A percentile compares a stretch with the other conserved stretches of the same genome.
phyloP scores from a whole-genome alignment of 2,329 filamentous ascomycete genomes.

The Lachnellula cervina region DNA sequence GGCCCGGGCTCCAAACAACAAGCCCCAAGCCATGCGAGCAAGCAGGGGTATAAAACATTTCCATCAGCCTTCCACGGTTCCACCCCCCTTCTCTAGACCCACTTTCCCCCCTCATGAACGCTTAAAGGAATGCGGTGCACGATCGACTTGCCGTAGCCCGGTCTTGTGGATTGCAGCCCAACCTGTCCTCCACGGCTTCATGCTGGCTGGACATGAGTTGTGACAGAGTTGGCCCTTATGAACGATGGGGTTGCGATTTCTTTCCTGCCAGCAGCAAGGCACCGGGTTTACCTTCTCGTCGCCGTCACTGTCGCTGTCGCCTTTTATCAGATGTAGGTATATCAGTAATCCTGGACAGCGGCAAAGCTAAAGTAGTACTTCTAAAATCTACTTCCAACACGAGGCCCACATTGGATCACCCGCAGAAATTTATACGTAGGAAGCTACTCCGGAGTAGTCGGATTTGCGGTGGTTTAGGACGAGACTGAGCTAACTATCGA shows the following conservation, averaged over 20 bases:
- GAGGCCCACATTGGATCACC: neutral
- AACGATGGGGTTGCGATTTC: neutral
- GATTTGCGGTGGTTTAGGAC: neutral
- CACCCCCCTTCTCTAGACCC: neutral
- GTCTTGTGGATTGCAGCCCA: neutral
- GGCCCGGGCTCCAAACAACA: conserved; percentile 21
- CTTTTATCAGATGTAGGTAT: no score
- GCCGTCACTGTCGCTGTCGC: neutral
- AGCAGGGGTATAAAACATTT: conserved; percentile 25
- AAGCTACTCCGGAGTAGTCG: neutral
- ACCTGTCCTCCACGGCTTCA: conserved; percentile 5
- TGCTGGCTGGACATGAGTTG: conserved; percentile 12
- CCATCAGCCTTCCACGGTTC: conserved; percentile 10
- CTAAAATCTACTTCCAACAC: neutral
- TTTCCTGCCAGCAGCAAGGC: neutral
- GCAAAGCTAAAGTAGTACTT: no score
- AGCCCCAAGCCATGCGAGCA: conserved; percentile 9
- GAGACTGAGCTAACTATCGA: neutral
- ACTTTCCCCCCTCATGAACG: conserved; percentile 6
- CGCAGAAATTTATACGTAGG: neutral
- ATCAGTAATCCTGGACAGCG: no score
- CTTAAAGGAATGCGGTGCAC: conserved; percentile 8
- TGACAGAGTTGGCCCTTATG: conserved; percentile 18
- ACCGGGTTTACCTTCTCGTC: neutral
- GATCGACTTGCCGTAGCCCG: conserved; percentile 13